A percentile compares a stretch with the other conserved stretches of the same genome.
Conservation (phyloP, 768 basidiomycete species). For the Rhodocollybia butyracea region DNA sequence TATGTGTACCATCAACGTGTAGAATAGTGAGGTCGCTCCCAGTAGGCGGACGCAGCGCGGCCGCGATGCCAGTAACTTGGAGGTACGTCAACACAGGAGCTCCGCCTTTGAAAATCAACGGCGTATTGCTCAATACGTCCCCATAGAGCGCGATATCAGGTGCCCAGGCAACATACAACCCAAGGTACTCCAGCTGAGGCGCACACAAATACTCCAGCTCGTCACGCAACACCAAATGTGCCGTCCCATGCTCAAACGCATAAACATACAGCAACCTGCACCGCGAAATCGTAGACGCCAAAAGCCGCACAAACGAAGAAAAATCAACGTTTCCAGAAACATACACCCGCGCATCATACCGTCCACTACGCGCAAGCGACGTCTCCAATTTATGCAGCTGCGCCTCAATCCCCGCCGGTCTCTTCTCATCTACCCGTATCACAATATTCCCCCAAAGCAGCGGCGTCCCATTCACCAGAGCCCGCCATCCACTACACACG, state of each 20-base stretch:
- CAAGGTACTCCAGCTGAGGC: conserved; percentile 37
- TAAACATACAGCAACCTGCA: conserved; percentile 38
- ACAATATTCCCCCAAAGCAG: conserved; percentile 42
- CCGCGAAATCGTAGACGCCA: conserved; percentile 32
- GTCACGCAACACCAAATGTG: conserved; percentile 21
- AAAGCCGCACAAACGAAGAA: conserved; percentile 24
- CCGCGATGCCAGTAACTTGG: conserved; percentile 39
- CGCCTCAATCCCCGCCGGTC: conserved; percentile 19
- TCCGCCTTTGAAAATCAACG: conserved; percentile 28
- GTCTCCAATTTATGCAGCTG: conserved; percentile 20
- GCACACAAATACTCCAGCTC: conserved; percentile 23
- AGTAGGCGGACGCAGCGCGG: conserved; percentile 36
- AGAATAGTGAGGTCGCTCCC: conserved; percentile 30
- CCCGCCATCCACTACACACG: conserved; percentile 44
- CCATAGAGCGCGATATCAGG: neutral
- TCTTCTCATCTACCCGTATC: conserved; percentile 24
- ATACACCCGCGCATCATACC: conserved; percentile 29
- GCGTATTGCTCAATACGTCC: conserved; percentile 22
- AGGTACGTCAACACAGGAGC: conserved; percentile 34
- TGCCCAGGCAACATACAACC: conserved; percentile 27
- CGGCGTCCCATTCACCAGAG: conserved; percentile 34
- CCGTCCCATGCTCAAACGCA: conserved; percentile 16
- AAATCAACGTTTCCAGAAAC: conserved; percentile 23
- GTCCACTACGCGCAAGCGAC: conserved; percentile 34
- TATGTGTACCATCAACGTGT: conserved; percentile 41